Evolutionary conservation across 108 stramenopile genomes (phyloP), one percentile per base, ranked within the genome.

Genomic region (Conticribra weissflogii): DNA sequence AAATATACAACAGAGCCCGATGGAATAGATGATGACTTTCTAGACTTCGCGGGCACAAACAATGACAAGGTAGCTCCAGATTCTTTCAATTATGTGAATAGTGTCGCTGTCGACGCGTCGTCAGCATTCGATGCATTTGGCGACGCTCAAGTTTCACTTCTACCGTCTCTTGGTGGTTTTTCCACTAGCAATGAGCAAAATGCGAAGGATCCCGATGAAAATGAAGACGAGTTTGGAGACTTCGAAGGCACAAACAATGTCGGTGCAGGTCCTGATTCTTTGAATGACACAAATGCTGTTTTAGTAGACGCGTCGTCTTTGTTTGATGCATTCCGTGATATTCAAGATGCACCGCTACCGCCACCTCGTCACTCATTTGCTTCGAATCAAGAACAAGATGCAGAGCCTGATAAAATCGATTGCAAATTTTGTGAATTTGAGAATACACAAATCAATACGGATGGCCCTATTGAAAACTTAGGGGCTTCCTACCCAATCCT

Each of bases 191-290:
- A 59, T 8, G 36, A 41, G 5, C 36, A 41, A 41, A 12, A 5
- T 5, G 36, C 36, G 12, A 41, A 32, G 25, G 23, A 53, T 16
- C 9, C 41, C 27, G 23, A 33, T 15, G 47, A 32, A 4, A 59
- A 75, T 0, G 70, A 71, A 19, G 71, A 66, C 19, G 79, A 65
- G 32, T 85, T 85, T 71, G 79, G 80, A 36, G 76, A 66, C 19
- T 81, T 84, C 80, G 58, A 47, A 60, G 51, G 28, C 15, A 56
- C 34, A n/a, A 29, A 36, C 56, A 32, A 19, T 19, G 25, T n/a
- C 4, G 12, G 21, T 22, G 21, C 5, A 52, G 21, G 16, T 18
- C 3, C 51, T 7, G 17, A 23, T 23, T 3, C 14, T 14, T 56
- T 28, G 22, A 16, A 3, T 21, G 24, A 28, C 17, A 17, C 18